A percentile compares a stretch with the other conserved stretches of the same genome.
Conservation (phyloP, 2,329 filamentous ascomycete genomes). For the Simplicillium sp. region DNA sequence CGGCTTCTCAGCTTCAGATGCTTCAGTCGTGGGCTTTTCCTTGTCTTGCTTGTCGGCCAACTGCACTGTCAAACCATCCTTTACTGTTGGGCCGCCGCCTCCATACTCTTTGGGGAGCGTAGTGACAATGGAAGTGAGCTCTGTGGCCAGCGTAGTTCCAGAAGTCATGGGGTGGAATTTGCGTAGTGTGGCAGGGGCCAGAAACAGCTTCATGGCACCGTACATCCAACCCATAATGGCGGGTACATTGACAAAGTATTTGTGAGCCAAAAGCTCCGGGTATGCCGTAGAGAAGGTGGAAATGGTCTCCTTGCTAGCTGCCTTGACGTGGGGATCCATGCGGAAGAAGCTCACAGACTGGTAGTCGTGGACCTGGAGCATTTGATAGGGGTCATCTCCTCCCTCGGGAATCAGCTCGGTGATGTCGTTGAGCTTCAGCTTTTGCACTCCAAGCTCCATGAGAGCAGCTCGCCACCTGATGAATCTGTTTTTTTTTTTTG, state of each 20-base stretch:
- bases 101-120: conserved; percentile 71
- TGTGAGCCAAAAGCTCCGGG: conserved; percentile 73
- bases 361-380: conserved; percentile 92
- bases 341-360: conserved; percentile 78
- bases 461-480: conserved; percentile 81
- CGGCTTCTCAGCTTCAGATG: background rate
- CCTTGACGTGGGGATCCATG: conserved; percentile 66
- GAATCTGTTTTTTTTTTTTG: conserved; percentile 64
- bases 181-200: conserved; percentile 63
- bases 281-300: conserved; percentile 73
- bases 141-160: conserved; percentile 57
- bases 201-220: conserved; percentile 63
- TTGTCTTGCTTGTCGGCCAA: conserved; percentile 11
- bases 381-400: conserved; percentile 76
- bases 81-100: conserved; percentile 49
- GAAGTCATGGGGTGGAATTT: conserved; percentile 74
- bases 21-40: background rate
- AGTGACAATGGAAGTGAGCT: conserved; percentile 48
- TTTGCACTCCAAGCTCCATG: conserved; percentile 76
- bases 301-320: conserved; percentile 72
- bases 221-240: conserved; percentile 85
- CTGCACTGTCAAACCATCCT: conserved; percentile 22
- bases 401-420: conserved; percentile 63
- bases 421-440: conserved; percentile 61
- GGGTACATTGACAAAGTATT: conserved; percentile 95